Percentiles rank a stretch among this genome's conserved stretches.
Conservation (phyloP, 176 grass and related monocot genomes). For the Triticum aestivum region DNA sequence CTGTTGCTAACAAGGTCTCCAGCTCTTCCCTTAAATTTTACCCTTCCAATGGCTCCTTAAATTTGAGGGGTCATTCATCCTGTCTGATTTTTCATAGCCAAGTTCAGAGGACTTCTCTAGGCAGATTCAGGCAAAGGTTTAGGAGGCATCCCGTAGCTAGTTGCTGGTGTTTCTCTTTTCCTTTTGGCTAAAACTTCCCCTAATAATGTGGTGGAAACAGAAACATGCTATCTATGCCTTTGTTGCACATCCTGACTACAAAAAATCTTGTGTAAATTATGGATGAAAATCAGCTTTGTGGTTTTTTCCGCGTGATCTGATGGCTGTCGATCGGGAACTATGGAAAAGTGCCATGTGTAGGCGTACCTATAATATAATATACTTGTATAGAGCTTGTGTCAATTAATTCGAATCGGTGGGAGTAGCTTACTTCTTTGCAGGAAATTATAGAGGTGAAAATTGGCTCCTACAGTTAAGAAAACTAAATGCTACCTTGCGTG, state of each 20-base stretch:
- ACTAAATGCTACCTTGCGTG: too few species aligned
- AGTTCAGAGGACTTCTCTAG: not conserved
- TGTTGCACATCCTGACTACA: not conserved
- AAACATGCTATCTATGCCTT: not conserved
- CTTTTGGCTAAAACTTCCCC: not conserved
- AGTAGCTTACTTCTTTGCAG: too few species aligned
- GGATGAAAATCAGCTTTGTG: not conserved
- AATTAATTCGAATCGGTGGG: too few species aligned
- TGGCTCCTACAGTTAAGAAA: too few species aligned
- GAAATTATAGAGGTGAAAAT: too few species aligned
- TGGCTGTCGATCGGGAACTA: not conserved
- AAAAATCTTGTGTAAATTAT: not conserved
- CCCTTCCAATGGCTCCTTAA: too few species aligned
- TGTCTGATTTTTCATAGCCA: not conserved
- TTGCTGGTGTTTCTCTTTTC: not conserved
- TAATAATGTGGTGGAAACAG: not conserved
- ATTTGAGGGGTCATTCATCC: too few species aligned
- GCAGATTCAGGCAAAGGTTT: not conserved
- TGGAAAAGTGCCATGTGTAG: not conserved
- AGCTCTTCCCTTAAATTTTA: too few species aligned
- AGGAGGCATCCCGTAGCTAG: not conserved
- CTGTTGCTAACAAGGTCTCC: too few species aligned
- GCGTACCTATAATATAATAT: not conserved
- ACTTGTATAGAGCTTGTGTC: too few species aligned
- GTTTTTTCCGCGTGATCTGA: not conserved